Base-by-base conservation (phyloP, 106 monocot species). In the Alisma plantagoaquatica region DNA sequence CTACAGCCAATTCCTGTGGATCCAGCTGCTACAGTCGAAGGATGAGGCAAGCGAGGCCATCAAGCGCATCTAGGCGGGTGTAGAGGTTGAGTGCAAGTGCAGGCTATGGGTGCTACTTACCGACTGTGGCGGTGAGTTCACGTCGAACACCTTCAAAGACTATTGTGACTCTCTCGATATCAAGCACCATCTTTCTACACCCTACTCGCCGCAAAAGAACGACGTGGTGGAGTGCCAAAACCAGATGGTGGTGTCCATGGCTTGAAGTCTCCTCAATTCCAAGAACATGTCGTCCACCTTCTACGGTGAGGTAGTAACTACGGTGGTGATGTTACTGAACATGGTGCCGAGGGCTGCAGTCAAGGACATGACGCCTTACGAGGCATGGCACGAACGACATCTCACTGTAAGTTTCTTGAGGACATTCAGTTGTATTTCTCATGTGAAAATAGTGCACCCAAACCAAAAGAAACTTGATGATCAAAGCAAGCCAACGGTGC, bases 321-420 rank as follows among this genome's bases (percentile, higher is more conserved):
- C 63, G 21, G 63, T 63, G 4, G 61, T 75, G 0, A 68, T n/a
- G n/a, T 63, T 69, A 6, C 29, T 61, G 22, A 74, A 74, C 26
- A 16, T 60, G 42, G 29, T 54, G 8, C 66, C 67, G 20, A 66
- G 59, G 7, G 54, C 23, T 14, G 49, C 27, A 10, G 23, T 74
- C 4, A 14, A 7, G 1, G 68, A 33, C 22, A 50, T 56, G 49
- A 70, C 75, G 2, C 70, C 70, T 6, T 70, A 51, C 1, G 63
- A 75, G 2, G 49, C 49, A 49, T 49, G 49, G 49, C 49, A 49
- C 22, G 22, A 23, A 10, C n/a, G 49, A 49, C 0, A 20, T 17
- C 49, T 25, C 14, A 49, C n/a, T 7, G 49, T 49, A 23, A 20
- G 25, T 17, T 25, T 23, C 2, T 20, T 49, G n/a, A 20, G 49